A percentile compares a stretch with the other conserved stretches of the same genome.
These are phyloP conservation scores for Sanghuangporus sanghuang DNA, from an alignment of 1,284 basidiomycete genomes.

Conservation along the genomic window DNA sequence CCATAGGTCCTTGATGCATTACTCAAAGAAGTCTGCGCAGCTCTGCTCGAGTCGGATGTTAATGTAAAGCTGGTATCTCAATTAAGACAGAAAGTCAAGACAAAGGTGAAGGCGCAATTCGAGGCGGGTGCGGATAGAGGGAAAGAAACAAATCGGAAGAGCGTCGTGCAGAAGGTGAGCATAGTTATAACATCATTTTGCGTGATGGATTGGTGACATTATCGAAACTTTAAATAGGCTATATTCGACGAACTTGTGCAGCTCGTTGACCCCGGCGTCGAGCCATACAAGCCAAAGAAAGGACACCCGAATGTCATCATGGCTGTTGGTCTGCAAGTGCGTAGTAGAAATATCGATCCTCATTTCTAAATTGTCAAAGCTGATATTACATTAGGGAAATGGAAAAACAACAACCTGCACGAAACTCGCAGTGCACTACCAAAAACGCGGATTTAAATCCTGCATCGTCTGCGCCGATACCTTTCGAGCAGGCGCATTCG, in stretches of 20 bases:
- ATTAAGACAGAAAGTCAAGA: slow-evolving; percentile 86
- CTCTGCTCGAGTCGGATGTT: slow-evolving; percentile 94
- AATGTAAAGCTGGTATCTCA: slow-evolving; percentile 95
- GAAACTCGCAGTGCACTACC: slow-evolving; percentile 96
- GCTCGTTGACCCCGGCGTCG: slow-evolving; percentile 91
- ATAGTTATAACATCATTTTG: neutral
- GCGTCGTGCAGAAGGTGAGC: slow-evolving; percentile 81
- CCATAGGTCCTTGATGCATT: slow-evolving; percentile 85
- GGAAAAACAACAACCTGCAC: slow-evolving; percentile 99
- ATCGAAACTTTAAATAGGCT: slow-evolving; percentile 48
- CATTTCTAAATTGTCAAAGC: slow-evolving; percentile 7
- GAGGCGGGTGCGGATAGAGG: slow-evolving; percentile 72
- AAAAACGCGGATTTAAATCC: slow-evolving; percentile 96
- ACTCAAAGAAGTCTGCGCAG: slow-evolving; percentile 93
- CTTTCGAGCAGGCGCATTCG: slow-evolving; percentile 98
- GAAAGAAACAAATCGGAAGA: slow-evolving; percentile 79
- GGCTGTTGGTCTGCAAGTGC: slow-evolving; percentile 91
- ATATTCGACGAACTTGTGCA: slow-evolving; percentile 96
- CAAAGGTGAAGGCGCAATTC: slow-evolving; percentile 73
- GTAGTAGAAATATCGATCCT: slow-evolving; percentile 19
- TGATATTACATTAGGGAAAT: slow-evolving; percentile 67
- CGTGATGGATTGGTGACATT: neutral
- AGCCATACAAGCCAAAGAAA: slow-evolving; percentile 95
- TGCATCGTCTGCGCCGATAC: slow-evolving; percentile 99
- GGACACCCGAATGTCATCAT: slow-evolving; percentile 95